Evolutionary conservation across 139 green algal species (phyloP), one percentile per base, ranked within the genome.

Genomic region (Coelastrella sp.): DNA sequence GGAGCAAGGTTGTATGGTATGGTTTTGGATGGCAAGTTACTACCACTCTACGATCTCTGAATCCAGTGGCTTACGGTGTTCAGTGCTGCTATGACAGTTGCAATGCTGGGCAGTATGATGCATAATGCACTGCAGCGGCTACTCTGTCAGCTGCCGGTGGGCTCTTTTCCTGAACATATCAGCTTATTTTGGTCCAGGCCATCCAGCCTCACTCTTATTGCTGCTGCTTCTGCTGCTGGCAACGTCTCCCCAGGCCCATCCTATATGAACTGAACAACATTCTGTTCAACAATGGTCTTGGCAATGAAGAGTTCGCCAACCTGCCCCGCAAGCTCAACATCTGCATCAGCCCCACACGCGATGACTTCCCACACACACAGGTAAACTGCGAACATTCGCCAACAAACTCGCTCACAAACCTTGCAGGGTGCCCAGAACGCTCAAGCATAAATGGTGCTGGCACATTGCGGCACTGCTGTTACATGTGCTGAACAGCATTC

Each of bases 311-410:
- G 88, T 95, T 99, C 58, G 93, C 95, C 80, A 99, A 99, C 94
- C 95, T 99, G 90, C 97, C 97, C 7, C 95, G 97, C 92, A 99
- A 99, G 94, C 97, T 98, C 93, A 99, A 99, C 94, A 96, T 99
- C 59, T 97, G 94, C 78, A 93, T 99, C 57, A 96, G 96, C 11
- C 93, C 95, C 59, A 96, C 92, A 0, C 95, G 97, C 49, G 98
- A 99, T 91, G 94, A 98, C 87, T 99, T 98, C 92, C 97, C 97
- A 58, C 98, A 99, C 94, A 97, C 97, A 58, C 87, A 89, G 85
- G 85, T 89, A 15, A 9, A 72, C 63, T 14, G 15, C 12, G 4
- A 22, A 17, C 63, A 72, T 3, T 72, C 12, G 63, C 63, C 63
- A 7, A 4, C 63, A 72, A 22, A 4, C 63, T 72, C 63, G 63